Base-by-base conservation (phyloP, 2,329 filamentous ascomycete genomes). In the Fusarium sp. region DNA sequence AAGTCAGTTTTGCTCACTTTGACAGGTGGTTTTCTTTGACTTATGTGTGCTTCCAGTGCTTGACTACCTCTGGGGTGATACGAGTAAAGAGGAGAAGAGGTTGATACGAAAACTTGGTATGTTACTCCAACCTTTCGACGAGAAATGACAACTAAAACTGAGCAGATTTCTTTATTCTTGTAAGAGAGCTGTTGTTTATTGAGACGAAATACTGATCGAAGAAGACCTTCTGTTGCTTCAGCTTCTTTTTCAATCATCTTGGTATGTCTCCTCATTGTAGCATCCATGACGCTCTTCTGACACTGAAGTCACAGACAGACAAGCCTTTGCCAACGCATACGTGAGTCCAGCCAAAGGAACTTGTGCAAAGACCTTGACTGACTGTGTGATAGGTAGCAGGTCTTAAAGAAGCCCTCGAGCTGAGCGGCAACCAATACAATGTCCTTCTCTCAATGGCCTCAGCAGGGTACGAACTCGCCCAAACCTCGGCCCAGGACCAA, bases 341-440 rank as follows among this genome's bases (percentile, higher is more conserved):
- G 71, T 72, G 16, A n/a, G 47, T 16, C 0, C 0, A 6, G 1
- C 4, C 9, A 1, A 3, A 13, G 1, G 2, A 3, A 23, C 0
- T 1, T 3, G 6, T 2, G 1, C 1, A 9, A 6, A 0, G 0
- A 1, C 3, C 2, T 6, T 3, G 6, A 4, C n/a, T 56, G 5
- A 71, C 2, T 0, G 2, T 4, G 2, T 2, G 10, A 23, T 9
- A 78, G 76, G 84, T 86, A 8, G 83, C 82, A 8, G 85, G 85
- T 2, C 81, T 85, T 56, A 81, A 82, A 65, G 83, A 86, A 67
- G 83, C 85, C 3, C 77, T 86, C 21, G 83, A 78, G 1, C 57
- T 87, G 44, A 84, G 81, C 4, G 84, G 84, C 3, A 84, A 82
- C 30, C 72, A 85, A 74, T 79, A 79, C 68, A 78, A 77, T 72